phyloP scores from a whole-genome alignment of 495 filamentous ascomycete species.

The Daldinia grandis region DNA sequence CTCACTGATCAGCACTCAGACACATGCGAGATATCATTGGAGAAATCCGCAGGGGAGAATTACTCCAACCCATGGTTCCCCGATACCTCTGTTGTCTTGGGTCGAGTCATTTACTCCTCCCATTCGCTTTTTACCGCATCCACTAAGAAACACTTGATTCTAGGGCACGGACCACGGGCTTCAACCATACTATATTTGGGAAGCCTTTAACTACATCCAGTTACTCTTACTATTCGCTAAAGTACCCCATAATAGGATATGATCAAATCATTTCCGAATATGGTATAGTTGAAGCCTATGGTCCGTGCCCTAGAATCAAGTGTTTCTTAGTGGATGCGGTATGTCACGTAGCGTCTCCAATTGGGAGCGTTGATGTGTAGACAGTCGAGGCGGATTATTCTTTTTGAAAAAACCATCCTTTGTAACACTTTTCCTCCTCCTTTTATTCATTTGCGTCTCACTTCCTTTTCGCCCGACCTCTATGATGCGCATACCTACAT shows the following conservation, averaged over 20 bases:
- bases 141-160: no score
- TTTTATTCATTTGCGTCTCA: not conserved
- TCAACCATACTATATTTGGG: no score
- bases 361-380: not conserved
- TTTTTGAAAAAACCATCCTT: not conserved
- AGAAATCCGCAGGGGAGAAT: not conserved
- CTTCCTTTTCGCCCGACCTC: not conserved
- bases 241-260: no score
- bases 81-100: not conserved
- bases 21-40: constrained; percentile 1
- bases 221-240: no score
- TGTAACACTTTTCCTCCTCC: not conserved
- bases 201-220: no score
- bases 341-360: not conserved
- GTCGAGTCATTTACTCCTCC: not conserved
- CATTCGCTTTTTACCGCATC: not conserved
- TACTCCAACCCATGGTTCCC: not conserved
- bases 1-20: not conserved
- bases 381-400: not conserved
- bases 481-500: not conserved
- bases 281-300: no score
- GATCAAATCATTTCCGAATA: no score
- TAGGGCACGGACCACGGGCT: no score
- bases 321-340: no score
- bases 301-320: no score